These are phyloP conservation scores for Collariella sp. DNA, from an alignment of 495 filamentous ascomycete species.

Conservation along the genomic window DNA sequence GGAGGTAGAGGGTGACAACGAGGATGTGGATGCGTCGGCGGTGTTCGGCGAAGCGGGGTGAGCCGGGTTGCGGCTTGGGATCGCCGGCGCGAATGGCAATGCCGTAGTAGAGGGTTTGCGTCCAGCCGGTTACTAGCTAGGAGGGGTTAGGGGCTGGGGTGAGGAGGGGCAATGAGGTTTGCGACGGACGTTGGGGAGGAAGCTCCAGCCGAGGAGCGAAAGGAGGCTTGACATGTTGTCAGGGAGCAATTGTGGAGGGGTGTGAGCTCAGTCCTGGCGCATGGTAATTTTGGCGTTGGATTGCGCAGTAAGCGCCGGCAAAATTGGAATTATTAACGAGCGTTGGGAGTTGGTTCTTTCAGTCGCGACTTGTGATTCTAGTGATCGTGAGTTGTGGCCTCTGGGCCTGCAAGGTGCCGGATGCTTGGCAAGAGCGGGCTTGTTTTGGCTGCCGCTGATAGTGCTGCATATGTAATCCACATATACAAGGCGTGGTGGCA, in stretches of 20 bases:
- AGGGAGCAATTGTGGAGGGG: neutral
- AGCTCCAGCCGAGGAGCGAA: conserved; percentile 71
- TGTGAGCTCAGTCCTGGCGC: neutral
- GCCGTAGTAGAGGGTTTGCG: conserved; percentile 77
- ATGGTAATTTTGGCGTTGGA: neutral
- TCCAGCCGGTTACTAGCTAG: conserved; percentile 68
- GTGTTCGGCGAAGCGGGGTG: conserved; percentile 58
- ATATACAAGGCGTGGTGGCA: conserved; percentile 13
- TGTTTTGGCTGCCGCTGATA: neutral
- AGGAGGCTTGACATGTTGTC: conserved; percentile 39
- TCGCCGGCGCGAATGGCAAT: conserved; percentile 88
- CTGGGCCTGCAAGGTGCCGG: neutral
- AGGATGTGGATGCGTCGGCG: conserved; percentile 72
- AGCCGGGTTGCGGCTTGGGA: conserved; percentile 65
- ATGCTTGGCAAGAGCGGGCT: too few species aligned
- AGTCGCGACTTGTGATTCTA: neutral
- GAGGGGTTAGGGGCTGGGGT: neutral
- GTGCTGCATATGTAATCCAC: neutral
- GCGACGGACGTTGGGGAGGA: conserved; percentile 63
- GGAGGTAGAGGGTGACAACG: conserved; percentile 73
- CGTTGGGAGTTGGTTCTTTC: too few species aligned
- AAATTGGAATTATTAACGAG: neutral
- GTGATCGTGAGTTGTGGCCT: neutral
- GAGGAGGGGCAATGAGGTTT: neutral
- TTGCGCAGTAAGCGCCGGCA: neutral